Percentiles rank a stretch among this genome's conserved stretches.
phyloP scores from a whole-genome alignment of 2,329 filamentous ascomycete species.

The Cytospora piceae region DNA sequence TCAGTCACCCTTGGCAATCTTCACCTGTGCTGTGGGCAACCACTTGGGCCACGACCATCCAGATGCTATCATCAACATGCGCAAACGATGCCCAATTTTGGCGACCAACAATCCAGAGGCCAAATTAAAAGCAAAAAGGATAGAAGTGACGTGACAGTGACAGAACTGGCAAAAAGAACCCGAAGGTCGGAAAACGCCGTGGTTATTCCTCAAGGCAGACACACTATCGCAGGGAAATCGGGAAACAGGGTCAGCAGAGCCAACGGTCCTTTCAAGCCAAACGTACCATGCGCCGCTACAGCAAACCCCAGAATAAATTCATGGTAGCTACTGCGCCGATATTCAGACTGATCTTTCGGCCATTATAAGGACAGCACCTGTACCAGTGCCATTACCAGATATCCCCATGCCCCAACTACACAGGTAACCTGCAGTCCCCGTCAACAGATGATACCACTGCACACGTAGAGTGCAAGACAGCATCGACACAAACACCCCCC shows the following conservation, averaged over 20 bases:
- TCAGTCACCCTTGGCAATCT: background rate
- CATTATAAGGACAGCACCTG: background rate
- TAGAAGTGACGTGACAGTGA: too few relatives aligned
- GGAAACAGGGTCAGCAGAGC: background rate
- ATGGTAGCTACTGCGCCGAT: background rate
- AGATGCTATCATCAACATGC: background rate
- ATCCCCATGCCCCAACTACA: too few relatives aligned
- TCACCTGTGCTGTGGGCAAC: background rate
- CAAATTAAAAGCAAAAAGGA: too few relatives aligned
- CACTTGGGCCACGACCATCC: background rate
- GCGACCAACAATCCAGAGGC: background rate
- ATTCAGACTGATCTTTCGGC: background rate
- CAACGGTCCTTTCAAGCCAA: background rate
- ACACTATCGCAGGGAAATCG: background rate
- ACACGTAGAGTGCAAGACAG: too few relatives aligned
- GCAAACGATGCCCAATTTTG: background rate
- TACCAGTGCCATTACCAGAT: background rate
- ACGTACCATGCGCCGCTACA: background rate
- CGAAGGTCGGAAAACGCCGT: background rate
- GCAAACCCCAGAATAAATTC: background rate
- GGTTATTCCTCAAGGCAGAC: background rate
- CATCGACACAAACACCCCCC: too few relatives aligned
- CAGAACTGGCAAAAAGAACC: background rate
- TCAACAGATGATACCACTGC: too few relatives aligned
- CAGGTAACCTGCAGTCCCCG: too few relatives aligned